phyloP scores from a whole-genome alignment of 148 eudicot genomes.

The Diospyros kaki region DNA sequence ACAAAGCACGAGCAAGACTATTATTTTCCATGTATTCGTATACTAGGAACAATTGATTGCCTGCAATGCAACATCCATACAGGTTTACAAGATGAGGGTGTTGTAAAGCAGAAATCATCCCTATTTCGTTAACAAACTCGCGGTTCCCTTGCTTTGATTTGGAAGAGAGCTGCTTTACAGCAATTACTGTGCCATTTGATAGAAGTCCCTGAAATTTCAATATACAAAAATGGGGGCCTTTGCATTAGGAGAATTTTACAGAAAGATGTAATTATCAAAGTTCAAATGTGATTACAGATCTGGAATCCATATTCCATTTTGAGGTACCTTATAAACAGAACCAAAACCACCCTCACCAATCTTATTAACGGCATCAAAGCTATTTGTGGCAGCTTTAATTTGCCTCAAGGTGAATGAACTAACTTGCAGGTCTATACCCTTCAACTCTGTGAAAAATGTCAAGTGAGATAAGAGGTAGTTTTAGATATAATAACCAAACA shows the following conservation, averaged over 20 bases:
- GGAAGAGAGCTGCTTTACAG: conserved; percentile 51
- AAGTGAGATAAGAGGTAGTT: neutral
- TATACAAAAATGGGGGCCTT: neutral
- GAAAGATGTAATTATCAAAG: too few species aligned
- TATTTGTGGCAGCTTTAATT: conserved; percentile 40
- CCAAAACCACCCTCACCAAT: conserved; percentile 51
- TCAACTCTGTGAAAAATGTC: conserved; percentile 21
- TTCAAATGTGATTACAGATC: too few species aligned
- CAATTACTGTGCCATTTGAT: conserved; percentile 36
- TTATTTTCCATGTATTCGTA: conserved; percentile 47
- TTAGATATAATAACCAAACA: neutral
- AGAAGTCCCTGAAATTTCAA: conserved; percentile 30
- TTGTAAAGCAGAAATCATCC: conserved; percentile 40
- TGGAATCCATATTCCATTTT: neutral
- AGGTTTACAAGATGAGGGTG: conserved; percentile 38
- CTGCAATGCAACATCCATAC: conserved; percentile 42
- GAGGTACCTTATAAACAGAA: conserved; percentile 37
- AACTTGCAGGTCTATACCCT: conserved; percentile 31
- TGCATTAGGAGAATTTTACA: neutral
- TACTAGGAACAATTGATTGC: conserved; percentile 33
- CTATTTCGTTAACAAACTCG: conserved; percentile 49
- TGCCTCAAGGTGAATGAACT: conserved; percentile 37
- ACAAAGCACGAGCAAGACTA: conserved; percentile 43
- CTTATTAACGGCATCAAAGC: conserved; percentile 35
- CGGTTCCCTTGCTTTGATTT: conserved; percentile 56